A percentile compares a stretch with the other conserved stretches of the same genome.
Conservation (phyloP, 495 filamentous ascomycete species). For the Penicillium paxilli region DNA sequence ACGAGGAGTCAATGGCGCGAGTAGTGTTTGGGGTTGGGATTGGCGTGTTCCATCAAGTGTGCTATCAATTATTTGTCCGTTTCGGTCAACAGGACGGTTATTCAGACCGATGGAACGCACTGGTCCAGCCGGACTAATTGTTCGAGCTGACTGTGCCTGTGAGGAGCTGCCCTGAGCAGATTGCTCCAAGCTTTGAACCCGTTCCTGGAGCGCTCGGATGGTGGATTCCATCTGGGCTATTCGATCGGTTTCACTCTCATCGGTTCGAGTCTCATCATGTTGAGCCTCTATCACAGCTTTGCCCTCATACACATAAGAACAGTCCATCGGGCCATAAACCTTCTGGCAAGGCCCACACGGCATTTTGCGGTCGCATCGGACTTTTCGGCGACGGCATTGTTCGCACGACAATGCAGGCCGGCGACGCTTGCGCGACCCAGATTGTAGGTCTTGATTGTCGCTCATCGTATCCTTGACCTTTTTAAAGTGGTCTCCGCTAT, state of each 20-base stretch:
- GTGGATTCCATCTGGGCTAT: slow-evolving; percentile 15
- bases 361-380: slow-evolving; percentile 42
- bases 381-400: slow-evolving; percentile 44
- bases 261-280: neutral
- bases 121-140: neutral
- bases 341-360: slow-evolving; percentile 43
- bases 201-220: slow-evolving; percentile 16
- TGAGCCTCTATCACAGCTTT: slow-evolving; percentile 15
- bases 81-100: neutral
- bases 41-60: neutral
- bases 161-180: neutral
- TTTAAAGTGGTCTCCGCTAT: too few relatives aligned
- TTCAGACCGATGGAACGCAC: neutral
- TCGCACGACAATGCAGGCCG: slow-evolving; percentile 45
- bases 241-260: slow-evolving; percentile 8
- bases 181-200: slow-evolving; percentile 14
- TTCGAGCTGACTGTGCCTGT: neutral
- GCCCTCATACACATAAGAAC: slow-evolving; percentile 23
- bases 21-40: slow-evolving; percentile 12
- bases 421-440: slow-evolving; percentile 29
- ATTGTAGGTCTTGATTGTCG: neutral
- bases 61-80: neutral
- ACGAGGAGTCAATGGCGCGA: slow-evolving; percentile 15
- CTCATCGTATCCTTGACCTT: too few relatives aligned
- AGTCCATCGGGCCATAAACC: slow-evolving; percentile 24